A percentile compares a stretch with the other conserved stretches of the same genome.
phyloP scores from a whole-genome alignment of 1,284 basidiomycete genomes.

The Ustilago tritici region DNA sequence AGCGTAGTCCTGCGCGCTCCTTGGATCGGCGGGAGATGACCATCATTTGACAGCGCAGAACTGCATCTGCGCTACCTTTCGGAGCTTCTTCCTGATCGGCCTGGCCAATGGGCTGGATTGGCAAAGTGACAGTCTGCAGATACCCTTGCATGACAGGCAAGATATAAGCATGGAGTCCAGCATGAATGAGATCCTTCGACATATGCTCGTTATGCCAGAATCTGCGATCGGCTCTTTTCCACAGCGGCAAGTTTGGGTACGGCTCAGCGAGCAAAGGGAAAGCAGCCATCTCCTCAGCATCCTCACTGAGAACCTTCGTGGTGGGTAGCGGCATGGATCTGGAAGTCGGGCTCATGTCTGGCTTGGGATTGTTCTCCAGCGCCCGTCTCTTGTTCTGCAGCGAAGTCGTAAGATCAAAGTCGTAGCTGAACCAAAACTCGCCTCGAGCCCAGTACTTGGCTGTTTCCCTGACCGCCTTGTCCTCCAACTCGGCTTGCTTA shows the following conservation, averaged over 20 bases:
- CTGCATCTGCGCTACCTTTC: constrained; percentile 4
- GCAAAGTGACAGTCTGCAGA: constrained; percentile 73
- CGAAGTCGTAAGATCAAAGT: constrained; percentile 72
- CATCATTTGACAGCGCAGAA: constrained; percentile 74
- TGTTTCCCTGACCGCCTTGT: constrained; percentile 62
- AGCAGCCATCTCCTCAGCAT: neutral
- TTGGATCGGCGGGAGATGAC: constrained; percentile 84
- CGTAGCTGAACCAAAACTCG: constrained; percentile 70
- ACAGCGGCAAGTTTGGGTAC: constrained; percentile 79
- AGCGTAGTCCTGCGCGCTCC: constrained; percentile 94
- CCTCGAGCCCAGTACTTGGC: constrained; percentile 59
- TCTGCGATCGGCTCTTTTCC: constrained; percentile 82
- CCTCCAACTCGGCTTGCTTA: constrained; percentile 60
- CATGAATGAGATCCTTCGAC: constrained; percentile 74
- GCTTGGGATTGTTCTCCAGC: constrained; percentile 35
- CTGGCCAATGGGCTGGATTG: constrained; percentile 29
- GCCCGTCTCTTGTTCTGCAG: constrained; percentile 71
- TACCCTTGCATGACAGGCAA: constrained; percentile 91
- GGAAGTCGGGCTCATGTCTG: neutral
- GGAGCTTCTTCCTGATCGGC: neutral
- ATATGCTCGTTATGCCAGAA: constrained; percentile 93
- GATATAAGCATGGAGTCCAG: constrained; percentile 78
- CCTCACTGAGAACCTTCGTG: neutral
- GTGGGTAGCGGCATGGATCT: neutral
- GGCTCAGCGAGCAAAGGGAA: constrained; percentile 76